These are phyloP conservation scores for Ochetophila trinervis DNA, from an alignment of 306 rosid species.

Conservation along the genomic window DNA sequence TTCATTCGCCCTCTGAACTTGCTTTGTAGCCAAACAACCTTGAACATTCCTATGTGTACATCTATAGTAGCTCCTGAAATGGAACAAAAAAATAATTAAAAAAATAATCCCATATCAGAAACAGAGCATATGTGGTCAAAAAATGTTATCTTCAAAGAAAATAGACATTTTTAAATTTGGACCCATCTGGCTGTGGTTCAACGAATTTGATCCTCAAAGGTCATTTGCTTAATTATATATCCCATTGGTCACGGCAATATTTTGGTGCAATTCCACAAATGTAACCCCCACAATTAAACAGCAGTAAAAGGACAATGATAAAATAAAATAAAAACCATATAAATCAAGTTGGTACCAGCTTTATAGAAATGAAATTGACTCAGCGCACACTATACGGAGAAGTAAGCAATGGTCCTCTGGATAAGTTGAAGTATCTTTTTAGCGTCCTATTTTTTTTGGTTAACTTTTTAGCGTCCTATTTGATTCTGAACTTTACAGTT, in stretches of 20 bases:
- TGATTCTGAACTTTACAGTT: no score
- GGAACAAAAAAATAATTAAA: neutral
- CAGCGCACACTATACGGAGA: neutral
- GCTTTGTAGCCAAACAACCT: constrained; percentile 86
- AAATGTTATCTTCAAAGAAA: neutral
- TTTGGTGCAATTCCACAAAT: neutral
- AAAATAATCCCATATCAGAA: constrained; percentile 23
- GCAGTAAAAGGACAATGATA: neutral
- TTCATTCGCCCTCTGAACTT: constrained; percentile 69
- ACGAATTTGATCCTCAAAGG: no score
- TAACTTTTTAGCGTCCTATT: no score
- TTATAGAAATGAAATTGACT: neutral
- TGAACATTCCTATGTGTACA: constrained; percentile 60
- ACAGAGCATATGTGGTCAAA: neutral
- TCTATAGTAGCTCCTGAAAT: constrained; percentile 77
- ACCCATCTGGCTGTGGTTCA: no score
- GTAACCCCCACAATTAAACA: neutral
- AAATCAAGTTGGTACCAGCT: neutral
- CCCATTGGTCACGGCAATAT: neutral
- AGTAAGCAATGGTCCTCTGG: neutral
- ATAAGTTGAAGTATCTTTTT: neutral
- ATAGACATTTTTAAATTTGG: no score
- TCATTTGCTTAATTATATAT: neutral
- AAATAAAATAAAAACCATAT: neutral
- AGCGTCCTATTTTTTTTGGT: no score